Percentiles rank a stretch among this genome's conserved stretches.
These are phyloP conservation scores for Paecilomyces sp. DNA, from an alignment of 2,329 filamentous ascomycete species.

Conservation along the genomic window DNA sequence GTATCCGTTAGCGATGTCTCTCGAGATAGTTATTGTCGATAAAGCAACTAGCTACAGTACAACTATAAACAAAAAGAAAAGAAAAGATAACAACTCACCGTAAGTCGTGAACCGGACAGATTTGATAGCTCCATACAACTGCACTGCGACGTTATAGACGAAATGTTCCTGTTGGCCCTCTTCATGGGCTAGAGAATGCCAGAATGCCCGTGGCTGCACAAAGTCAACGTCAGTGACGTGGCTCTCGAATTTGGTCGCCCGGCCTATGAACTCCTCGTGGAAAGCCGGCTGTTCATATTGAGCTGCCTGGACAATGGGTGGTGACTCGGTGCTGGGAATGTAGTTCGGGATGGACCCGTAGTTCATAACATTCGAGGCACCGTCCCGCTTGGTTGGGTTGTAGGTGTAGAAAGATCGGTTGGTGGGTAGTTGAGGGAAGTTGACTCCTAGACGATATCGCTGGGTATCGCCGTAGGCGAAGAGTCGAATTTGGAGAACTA, in stretches of 20 bases:
- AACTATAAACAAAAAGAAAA: too few relatives aligned
- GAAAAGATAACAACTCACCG: neutral
- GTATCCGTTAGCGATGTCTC: neutral
- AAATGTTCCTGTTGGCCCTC: neutral
- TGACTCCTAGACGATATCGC: slow-evolving; percentile 61
- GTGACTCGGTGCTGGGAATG: neutral
- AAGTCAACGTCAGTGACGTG: neutral
- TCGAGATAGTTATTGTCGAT: too few relatives aligned
- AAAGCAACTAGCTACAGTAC: too few relatives aligned
- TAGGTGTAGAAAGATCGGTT: slow-evolving; percentile 41
- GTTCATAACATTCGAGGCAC: slow-evolving; percentile 1
- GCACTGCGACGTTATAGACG: neutral
- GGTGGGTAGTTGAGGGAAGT: slow-evolving; percentile 70
- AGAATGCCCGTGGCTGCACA: neutral
- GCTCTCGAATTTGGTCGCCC: neutral
- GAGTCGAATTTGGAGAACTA: slow-evolving; percentile 64
- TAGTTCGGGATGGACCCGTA: slow-evolving; percentile 4
- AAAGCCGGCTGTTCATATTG: neutral
- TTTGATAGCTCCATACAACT: neutral
- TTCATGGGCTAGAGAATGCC: neutral
- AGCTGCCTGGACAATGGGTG: neutral
- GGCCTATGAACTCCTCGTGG: neutral
- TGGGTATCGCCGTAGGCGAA: slow-evolving; percentile 74
- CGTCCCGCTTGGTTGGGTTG: slow-evolving; percentile 2
- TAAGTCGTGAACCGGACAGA: neutral